Base-by-base conservation (phyloP, 1,284 basidiomycete species). In the Thelephora terrestris region DNA sequence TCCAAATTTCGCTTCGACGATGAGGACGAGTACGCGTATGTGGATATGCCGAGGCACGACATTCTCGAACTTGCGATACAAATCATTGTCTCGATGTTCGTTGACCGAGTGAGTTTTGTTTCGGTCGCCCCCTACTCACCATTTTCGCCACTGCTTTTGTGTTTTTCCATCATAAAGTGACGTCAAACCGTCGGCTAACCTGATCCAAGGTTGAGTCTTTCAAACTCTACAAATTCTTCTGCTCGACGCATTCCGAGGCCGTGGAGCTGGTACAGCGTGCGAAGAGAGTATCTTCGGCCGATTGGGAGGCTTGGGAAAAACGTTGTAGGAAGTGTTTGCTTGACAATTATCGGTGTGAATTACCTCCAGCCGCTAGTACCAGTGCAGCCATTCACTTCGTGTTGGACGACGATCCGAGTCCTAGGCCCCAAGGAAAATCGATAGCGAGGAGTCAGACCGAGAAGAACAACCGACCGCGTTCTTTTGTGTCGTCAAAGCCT, bases 251-350 rank as follows among this genome's bases (percentile, higher is more conserved):
- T 58, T 77, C 79, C 45, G 84, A 88, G 55, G 91, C 90, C 0
- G 69, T 83, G 45, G 80, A 86, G 50, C 60, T 91, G 14, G 70
- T 92, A 1, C 76, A 84, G 49, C 75, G 74, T 40, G 71, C 81
- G 7, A 76, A 81, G 45, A 70, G 76, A 47, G 74, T 73, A 37
- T 69, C 76, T 59, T 70, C 79, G 1, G 57, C 73, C 0, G 89
- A 92, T 58, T 93, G 90, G 81, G 81, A 85, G 27, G 70, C 75
- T 9, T 94, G 84, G 58, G 92, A 95, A 59, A 78, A 82, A 47
- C 79, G 76, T 10, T 94, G 66, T 47, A 25, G 39, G 29, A 32
- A 32, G 47, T 27, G 34, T 53, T 29, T 25, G 40, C 32, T 35
- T 47, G 7, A 47, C 24, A 42, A 45, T 54, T n/a, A 29, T 36